A percentile compares a stretch with the other conserved stretches of the same genome.
These are phyloP conservation scores for Echeveria elegans DNA, from an alignment of 164 flowering plant species.

Conservation along the genomic window DNA sequence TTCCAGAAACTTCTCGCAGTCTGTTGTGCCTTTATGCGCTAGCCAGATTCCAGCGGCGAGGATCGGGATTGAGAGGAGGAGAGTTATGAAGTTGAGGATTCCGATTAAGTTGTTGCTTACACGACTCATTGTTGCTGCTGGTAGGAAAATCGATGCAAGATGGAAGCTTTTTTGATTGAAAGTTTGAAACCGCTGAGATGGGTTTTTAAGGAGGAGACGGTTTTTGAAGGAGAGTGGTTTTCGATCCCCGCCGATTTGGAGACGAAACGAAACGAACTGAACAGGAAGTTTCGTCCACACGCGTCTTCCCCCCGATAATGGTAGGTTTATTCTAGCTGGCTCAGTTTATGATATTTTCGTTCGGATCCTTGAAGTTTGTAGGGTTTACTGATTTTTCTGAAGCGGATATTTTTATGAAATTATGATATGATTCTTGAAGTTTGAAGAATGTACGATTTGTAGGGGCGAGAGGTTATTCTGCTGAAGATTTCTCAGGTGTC, in stretches of 20 bases:
- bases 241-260: not conserved
- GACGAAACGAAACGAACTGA: not conserved
- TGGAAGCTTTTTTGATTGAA: not conserved
- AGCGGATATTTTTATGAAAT: too few relatives aligned
- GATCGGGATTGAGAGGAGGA: constrained; percentile 78
- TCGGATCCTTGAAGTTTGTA: not conserved
- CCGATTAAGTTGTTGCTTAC: constrained; percentile 36
- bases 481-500: too few relatives aligned
- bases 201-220: too few relatives aligned
- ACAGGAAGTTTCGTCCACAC: not conserved
- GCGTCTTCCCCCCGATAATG: not conserved
- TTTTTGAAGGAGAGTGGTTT: too few relatives aligned
- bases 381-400: not conserved
- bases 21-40: constrained; percentile 28
- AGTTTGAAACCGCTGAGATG: too few relatives aligned
- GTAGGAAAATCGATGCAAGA: too few relatives aligned
- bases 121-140: constrained; percentile 9
- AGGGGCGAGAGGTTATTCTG: too few relatives aligned
- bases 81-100: constrained; percentile 61
- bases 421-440: too few relatives aligned
- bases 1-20: constrained; percentile 49
- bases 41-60: constrained; percentile 60
- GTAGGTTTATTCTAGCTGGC: not conserved
- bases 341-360: not conserved
- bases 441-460: too few relatives aligned